Percentiles rank a stretch among this genome's conserved stretches.
These are phyloP conservation scores for Claviceps pazoutovae DNA, from an alignment of 2,329 filamentous ascomycete species.

Conservation along the genomic window DNA sequence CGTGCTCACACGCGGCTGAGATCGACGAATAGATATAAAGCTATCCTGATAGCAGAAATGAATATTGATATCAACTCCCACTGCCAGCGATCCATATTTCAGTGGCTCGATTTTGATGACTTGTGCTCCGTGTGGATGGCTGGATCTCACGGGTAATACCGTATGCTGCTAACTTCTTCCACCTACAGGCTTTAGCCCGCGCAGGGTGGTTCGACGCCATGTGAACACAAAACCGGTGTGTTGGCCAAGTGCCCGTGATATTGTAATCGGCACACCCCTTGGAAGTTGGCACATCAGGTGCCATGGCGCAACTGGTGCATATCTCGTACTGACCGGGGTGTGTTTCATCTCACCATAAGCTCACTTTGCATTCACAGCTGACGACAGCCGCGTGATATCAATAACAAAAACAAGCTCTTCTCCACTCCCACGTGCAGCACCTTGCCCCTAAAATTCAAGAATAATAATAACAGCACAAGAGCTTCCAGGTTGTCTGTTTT, in stretches of 20 bases:
- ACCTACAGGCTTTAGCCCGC: neutral
- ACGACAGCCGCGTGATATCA: neutral
- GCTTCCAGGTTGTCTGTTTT: neutral
- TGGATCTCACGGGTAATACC: neutral
- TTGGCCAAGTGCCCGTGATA: neutral
- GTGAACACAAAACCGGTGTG: too few relatives aligned
- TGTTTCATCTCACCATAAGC: neutral
- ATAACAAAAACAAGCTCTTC: neutral
- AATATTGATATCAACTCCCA: neutral
- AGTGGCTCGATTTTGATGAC: neutral
- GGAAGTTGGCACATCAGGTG: neutral
- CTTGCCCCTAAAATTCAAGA: too few relatives aligned
- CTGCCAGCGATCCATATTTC: neutral
- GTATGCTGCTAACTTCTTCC: neutral
- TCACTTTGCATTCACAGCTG: neutral
- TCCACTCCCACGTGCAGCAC: neutral
- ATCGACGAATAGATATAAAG: slow-evolving; percentile 2
- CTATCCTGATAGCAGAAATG: slow-evolving; percentile 3
- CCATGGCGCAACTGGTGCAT: neutral
- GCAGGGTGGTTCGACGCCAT: neutral
- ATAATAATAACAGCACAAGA: neutral
- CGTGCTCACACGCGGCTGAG: neutral
- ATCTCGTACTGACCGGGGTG: too few relatives aligned
- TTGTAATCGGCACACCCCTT: neutral
- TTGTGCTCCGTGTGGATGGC: neutral